These are phyloP conservation scores for Candida endomychidarum DNA, from an alignment of 805 yeast species.

Conservation along the genomic window DNA sequence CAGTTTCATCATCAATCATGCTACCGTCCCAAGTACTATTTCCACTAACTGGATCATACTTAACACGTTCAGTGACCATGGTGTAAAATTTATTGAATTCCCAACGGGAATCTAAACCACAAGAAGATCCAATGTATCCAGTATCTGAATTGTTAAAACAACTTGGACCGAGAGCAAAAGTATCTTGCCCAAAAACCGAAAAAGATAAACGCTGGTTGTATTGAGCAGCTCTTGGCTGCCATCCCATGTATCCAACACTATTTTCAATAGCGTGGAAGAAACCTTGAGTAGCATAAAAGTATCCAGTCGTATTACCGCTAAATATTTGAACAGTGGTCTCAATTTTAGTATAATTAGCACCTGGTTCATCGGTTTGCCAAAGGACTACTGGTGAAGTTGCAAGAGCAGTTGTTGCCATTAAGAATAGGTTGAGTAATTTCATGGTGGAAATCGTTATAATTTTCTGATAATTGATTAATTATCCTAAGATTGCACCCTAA, in stretches of 20 bases:
- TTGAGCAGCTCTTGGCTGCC: conserved; percentile 13
- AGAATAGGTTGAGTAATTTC: too few relatives aligned
- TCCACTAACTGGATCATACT: conserved; percentile 1
- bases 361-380: too few relatives aligned
- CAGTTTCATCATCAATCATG: conserved; percentile 13
- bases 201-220: conserved; percentile 12
- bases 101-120: conserved; percentile 13
- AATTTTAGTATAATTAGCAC: too few relatives aligned
- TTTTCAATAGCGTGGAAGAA: conserved; percentile 5
- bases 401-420: too few relatives aligned
- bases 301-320: conserved; percentile 14
- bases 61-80: conserved; percentile 5
- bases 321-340: conserved; percentile 9
- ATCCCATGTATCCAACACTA: conserved; percentile 14
- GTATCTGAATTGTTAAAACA: conserved; percentile 16
- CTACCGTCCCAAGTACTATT: conserved; percentile 15
- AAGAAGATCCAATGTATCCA: conserved; percentile 14
- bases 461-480: too few relatives aligned
- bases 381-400: too few relatives aligned
- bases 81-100: conserved; percentile 14
- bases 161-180: conserved; percentile 3
- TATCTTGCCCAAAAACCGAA: conserved; percentile 15
- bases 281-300: conserved; percentile 14
- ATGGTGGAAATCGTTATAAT: too few relatives aligned
- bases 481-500: too few relatives aligned